Percentiles rank a stretch among this genome's conserved stretches.
These are phyloP conservation scores for Hevea brasiliensis DNA, from an alignment of 345 rosid genomes.

Conservation along the genomic window DNA sequence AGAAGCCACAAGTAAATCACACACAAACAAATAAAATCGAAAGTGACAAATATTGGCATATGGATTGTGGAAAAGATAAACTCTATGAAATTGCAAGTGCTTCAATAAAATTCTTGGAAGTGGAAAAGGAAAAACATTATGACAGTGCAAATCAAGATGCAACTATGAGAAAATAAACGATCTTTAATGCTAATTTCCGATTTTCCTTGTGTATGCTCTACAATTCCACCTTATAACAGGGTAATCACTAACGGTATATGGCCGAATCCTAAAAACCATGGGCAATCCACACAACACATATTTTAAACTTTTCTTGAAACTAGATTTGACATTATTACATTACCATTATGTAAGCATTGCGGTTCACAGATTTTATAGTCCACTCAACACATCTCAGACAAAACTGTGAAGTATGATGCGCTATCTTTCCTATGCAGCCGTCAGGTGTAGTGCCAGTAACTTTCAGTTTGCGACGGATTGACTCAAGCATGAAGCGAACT, in stretches of 20 bases:
- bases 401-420: slow-evolving; percentile 57
- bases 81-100: no score
- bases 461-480: slow-evolving; percentile 78
- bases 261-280: no score
- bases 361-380: slow-evolving; percentile 84
- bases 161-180: no score
- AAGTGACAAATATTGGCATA: neutral
- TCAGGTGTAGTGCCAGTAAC: slow-evolving; percentile 51
- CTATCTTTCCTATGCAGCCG: slow-evolving; percentile 57
- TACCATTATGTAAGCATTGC: slow-evolving; percentile 98
- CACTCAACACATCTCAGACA: slow-evolving; percentile 66
- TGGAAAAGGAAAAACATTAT: no score
- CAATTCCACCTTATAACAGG: no score
- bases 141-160: no score
- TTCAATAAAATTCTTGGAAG: no score
- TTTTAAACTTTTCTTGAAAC: neutral
- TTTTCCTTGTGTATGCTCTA: no score
- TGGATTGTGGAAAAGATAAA: no score
- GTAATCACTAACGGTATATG: no score
- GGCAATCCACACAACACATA: no score
- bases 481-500: slow-evolving; percentile 81
- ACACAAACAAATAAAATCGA: neutral
- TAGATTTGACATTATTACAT: neutral
- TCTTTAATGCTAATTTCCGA: no score
- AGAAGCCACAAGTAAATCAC: slow-evolving; percentile 8